Conservation (phyloP, 2,329 filamentous ascomycete genomes). For the Rasamsonia emersonii region DNA sequence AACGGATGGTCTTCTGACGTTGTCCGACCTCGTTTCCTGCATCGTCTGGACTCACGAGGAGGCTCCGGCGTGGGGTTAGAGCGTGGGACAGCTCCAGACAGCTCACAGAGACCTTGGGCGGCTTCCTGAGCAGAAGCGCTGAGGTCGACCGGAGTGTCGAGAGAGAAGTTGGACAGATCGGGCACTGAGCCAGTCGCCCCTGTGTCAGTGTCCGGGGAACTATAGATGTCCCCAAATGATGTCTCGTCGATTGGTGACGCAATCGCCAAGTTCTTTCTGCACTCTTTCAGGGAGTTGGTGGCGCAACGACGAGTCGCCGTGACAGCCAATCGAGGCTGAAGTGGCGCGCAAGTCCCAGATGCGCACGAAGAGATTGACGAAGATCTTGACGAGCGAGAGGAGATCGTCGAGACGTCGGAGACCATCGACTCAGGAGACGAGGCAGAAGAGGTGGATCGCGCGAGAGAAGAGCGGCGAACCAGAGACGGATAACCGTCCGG, state of each 20-base stretch:
- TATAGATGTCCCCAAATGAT: constrained; percentile 23
- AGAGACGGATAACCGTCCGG: constrained; percentile 42
- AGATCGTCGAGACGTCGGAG: constrained; percentile 50
- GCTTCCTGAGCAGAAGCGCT: constrained; percentile 24
- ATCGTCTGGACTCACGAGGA: constrained; percentile 12
- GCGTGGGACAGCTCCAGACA: constrained; percentile 26
- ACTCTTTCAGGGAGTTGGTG: constrained; percentile 29
- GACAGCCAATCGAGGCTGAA: constrained; percentile 27
- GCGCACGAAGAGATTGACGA: constrained; percentile 38
- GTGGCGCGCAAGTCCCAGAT: constrained; percentile 22
- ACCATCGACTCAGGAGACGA: constrained; percentile 57
- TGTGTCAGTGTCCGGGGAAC: constrained; percentile 25
- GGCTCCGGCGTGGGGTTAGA: constrained; percentile 9
- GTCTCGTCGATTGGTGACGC: constrained; percentile 31
- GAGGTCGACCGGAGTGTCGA: constrained; percentile 23
- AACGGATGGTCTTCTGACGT: constrained; percentile 29
- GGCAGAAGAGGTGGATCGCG: constrained; percentile 43
- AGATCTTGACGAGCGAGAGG: constrained; percentile 46
- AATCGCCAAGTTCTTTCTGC: constrained; percentile 26
- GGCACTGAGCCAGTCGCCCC: constrained; percentile 17
- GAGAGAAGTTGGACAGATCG: constrained; percentile 27
- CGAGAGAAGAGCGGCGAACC: constrained; percentile 41
- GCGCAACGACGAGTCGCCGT: constrained; percentile 33
- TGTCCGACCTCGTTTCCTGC: constrained; percentile 33
- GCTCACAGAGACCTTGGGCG: constrained; percentile 33